These are phyloP conservation scores for Plasmodium sp. DNA, from an alignment of 169 alveolate species.

Conservation along the genomic window DNA sequence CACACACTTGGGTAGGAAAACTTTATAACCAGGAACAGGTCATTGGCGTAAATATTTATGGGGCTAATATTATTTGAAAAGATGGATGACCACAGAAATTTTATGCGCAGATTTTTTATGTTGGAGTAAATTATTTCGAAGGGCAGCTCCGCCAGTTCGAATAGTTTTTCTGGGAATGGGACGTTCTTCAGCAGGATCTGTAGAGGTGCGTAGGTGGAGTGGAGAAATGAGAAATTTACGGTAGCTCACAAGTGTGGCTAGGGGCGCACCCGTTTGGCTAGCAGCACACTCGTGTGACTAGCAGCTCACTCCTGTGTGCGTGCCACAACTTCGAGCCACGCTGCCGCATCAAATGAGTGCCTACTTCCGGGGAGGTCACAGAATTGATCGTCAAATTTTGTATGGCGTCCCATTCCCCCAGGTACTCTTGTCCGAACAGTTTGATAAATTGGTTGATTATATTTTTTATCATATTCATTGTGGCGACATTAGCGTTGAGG, in stretches of 20 bases:
- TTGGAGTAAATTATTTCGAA: conserved; percentile 85
- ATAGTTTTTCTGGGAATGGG: conserved; percentile 86
- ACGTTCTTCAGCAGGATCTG: conserved; percentile 81
- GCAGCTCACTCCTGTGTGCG: neutral
- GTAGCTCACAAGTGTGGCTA: too few relatives aligned
- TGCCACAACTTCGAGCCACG: neutral
- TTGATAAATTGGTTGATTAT: conserved; percentile 81
- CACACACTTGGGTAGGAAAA: conserved; percentile 81
- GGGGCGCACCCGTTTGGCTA: neutral
- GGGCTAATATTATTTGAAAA: conserved; percentile 76
- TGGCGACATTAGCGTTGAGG: neutral
- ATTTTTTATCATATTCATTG: conserved; percentile 77
- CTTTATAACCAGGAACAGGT: conserved; percentile 77
- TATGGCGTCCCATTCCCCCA: conserved; percentile 86
- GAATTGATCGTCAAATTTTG: conserved; percentile 81
- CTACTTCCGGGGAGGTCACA: conserved; percentile 82
- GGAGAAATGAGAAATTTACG: too few relatives aligned
- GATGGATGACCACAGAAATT: conserved; percentile 82
- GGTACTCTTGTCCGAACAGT: conserved; percentile 81
- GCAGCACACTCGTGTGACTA: neutral
- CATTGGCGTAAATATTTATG: conserved; percentile 78
- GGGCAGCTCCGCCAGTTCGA: conserved; percentile 87
- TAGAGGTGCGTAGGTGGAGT: neutral
- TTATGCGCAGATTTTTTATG: conserved; percentile 80
- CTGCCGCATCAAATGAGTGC: neutral